Base-by-base conservation (phyloP, 345 rosid genomes). In the Salix dunnii region DNA sequence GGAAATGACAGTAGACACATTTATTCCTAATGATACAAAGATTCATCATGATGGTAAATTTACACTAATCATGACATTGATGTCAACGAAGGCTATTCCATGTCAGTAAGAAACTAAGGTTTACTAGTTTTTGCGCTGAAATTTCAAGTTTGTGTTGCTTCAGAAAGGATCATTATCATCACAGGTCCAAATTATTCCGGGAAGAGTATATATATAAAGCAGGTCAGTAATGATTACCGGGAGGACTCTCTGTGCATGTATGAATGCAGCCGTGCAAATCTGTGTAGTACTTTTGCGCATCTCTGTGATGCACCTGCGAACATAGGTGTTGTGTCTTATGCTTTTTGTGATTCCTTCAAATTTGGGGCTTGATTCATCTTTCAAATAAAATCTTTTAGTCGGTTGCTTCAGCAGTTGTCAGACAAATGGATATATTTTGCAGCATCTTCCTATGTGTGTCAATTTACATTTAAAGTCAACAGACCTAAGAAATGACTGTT, bases 131-230 rank as follows among this genome's bases (percentile, higher is more conserved):
- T 30, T 48, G 23, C 61, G 21, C 42, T 60, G 18, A 76, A 48
- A 17, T 46, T 76, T 61, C 23, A 78, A 61, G 71, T 14, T 82
- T 80, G n/a, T 75, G 71, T 76, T 84, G 63, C 67, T 78, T 76
- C 91, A 93, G 99, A 90, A 68, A 87, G 88, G 83, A 87, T 96
- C 79, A 85, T 83, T 83, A 86, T 96, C 85, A 93, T 96, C 74
- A 93, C 98, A 11, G 99, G 99, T 79, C 99, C 99, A 72, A 95
- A 93, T 86, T 95, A 89, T 86, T 93, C 98, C 28, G 99, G 99
- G 82, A 95, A 95, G 85, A 95, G 99, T 77, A 93, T 93, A 83
- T 95, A 95, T 79, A 83, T 91, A 79, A 95, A 95, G 81, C 99
- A 95, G 97, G 99, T 90, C 11, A 77, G 83, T 62, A 27, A 76